phyloP scores from a whole-genome alignment of 1,139 yeast genomes.

The Maudiozyma humilis region DNA sequence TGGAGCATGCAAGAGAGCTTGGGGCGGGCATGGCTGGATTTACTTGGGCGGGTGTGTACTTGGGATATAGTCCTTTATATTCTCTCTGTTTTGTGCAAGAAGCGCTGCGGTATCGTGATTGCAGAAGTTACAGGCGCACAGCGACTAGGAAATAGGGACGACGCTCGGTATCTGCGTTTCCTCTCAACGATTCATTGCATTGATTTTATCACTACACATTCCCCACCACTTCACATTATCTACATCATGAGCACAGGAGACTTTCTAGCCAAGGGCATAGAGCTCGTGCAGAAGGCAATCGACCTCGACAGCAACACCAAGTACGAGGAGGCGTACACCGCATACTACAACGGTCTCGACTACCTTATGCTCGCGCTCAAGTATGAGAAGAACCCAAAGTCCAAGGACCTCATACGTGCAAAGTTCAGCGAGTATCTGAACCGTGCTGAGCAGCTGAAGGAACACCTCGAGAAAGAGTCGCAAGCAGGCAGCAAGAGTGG shows the following conservation, averaged over 20 bases:
- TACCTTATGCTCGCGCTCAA: conserved; percentile 93
- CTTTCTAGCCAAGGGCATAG: conserved; percentile 87
- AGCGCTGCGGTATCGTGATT: too few relatives aligned
- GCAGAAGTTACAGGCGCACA: too few relatives aligned
- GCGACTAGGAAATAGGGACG: too few relatives aligned
- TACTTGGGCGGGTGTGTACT: too few relatives aligned
- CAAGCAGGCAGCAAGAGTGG: conserved; percentile 30
- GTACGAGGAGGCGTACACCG: conserved; percentile 89
- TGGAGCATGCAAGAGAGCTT: too few relatives aligned
- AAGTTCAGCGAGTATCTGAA: conserved; percentile 87
- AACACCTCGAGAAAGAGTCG: conserved; percentile 59
- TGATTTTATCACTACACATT: not conserved
- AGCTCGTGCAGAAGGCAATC: conserved; percentile 86
- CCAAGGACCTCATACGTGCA: conserved; percentile 80
- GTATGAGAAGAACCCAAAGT: conserved; percentile 85
- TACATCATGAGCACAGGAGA: conserved; percentile 54
- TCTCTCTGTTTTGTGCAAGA: too few relatives aligned
- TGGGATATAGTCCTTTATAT: too few relatives aligned
- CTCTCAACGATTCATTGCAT: too few relatives aligned
- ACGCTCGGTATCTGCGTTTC: too few relatives aligned
- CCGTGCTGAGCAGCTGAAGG: conserved; percentile 90
- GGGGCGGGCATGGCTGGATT: too few relatives aligned
- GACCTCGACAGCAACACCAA: conserved; percentile 88
- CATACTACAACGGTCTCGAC: conserved; percentile 88
- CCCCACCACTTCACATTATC: not conserved